phyloP scores from a whole-genome alignment of 1,139 yeast genomes.

The Blastobotrys niveus region DNA sequence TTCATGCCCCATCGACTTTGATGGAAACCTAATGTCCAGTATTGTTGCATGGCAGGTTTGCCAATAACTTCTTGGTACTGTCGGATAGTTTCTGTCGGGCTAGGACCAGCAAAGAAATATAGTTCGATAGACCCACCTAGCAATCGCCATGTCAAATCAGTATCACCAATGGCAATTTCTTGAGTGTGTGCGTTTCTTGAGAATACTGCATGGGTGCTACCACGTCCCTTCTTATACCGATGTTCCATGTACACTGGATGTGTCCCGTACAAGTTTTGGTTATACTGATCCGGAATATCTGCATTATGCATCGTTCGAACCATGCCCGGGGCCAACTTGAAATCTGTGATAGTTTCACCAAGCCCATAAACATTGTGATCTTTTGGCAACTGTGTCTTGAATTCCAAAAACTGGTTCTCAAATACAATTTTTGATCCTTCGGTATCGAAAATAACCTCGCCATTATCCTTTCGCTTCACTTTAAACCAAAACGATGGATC shows the following conservation, averaged over 20 bases:
- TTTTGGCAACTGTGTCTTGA: conserved; percentile 32
- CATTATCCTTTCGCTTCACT: conserved; percentile 28
- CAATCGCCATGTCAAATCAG: conserved; percentile 29
- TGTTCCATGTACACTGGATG: conserved; percentile 35
- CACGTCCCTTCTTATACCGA: conserved; percentile 13
- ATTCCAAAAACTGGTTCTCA: conserved; percentile 35
- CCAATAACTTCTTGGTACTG: conserved; percentile 32
- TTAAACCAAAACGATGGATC: conserved; percentile 32
- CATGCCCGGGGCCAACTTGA: conserved; percentile 31
- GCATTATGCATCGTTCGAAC: conserved; percentile 22
- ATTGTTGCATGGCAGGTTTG: conserved; percentile 34
- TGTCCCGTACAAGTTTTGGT: conserved; percentile 24
- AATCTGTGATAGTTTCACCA: conserved; percentile 36
- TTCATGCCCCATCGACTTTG: conserved; percentile 22
- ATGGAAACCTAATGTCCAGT: conserved; percentile 28
- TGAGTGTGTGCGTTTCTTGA: conserved; percentile 25
- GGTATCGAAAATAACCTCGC: conserved; percentile 33
- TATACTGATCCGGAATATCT: conserved; percentile 20
- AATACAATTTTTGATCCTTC: conserved; percentile 34
- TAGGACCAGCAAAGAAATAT: conserved; percentile 36
- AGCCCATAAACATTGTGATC: conserved; percentile 34
- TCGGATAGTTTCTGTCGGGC: conserved; percentile 32
- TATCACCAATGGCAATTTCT: conserved; percentile 22
- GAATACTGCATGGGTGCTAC: conserved; percentile 23
- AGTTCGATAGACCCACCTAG: conserved; percentile 31